Percentiles rank a stretch among this genome's conserved stretches.
Evolutionary conservation across 2,329 filamentous ascomycete genomes (phyloP).

Genomic region (Cryoendolithus antarcticus): DNA sequence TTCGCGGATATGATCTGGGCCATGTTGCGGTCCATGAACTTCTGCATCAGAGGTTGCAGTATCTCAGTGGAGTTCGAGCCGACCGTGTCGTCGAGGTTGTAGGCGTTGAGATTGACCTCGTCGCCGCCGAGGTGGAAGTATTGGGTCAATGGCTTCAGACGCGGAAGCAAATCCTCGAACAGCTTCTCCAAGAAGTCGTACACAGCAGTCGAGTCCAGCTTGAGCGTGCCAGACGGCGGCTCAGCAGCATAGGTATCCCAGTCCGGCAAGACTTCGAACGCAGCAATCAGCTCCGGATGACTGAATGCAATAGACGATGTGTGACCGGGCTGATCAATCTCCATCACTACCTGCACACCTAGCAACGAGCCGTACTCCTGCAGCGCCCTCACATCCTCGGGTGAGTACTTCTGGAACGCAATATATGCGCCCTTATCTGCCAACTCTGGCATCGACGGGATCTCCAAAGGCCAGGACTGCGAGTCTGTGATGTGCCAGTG

Average conservation of each 20-base stretch:
- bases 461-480: slow-evolving; percentile 75
- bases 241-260: slow-evolving; percentile 43
- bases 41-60: slow-evolving; percentile 64
- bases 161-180: slow-evolving; percentile 64
- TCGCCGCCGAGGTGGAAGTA: slow-evolving; percentile 85
- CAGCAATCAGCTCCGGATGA: slow-evolving; percentile 60
- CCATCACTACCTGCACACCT: slow-evolving; percentile 59
- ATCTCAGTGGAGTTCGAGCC: slow-evolving; percentile 51
- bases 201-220: slow-evolving; percentile 61
- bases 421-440: slow-evolving; percentile 62
- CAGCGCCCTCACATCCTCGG: slow-evolving; percentile 50
- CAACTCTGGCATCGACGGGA: slow-evolving; percentile 61
- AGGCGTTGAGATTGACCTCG: slow-evolving; percentile 69
- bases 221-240: slow-evolving; percentile 52
- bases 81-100: slow-evolving; percentile 61
- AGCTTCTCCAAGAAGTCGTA: slow-evolving; percentile 59
- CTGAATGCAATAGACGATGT: slow-evolving; percentile 54
- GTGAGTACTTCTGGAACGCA: slow-evolving; percentile 53
- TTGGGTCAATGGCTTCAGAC: slow-evolving; percentile 53
- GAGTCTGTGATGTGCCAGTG: slow-evolving; percentile 74
- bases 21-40: slow-evolving; percentile 61
- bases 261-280: slow-evolving; percentile 41
- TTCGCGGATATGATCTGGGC: slow-evolving; percentile 49
- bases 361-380: slow-evolving; percentile 58
- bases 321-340: slow-evolving; percentile 74